Percentiles rank a stretch among this genome's conserved stretches.
phyloP scores from a whole-genome alignment of 306 rosid genomes.

The Ochetophila trinervis region DNA sequence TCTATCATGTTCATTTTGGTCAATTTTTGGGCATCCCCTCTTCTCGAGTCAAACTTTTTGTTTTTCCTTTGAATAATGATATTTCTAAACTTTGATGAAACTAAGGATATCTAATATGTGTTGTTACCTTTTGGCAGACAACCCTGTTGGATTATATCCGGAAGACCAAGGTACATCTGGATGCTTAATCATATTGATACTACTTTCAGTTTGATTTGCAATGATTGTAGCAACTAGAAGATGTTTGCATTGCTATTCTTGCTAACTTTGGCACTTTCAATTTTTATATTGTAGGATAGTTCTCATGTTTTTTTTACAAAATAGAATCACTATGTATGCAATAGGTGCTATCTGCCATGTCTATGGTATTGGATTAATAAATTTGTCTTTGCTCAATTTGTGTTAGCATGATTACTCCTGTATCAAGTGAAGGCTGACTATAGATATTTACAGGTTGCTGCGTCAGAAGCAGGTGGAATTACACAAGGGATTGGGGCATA shows the following conservation, averaged over 20 bases:
- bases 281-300: background rate
- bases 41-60: slow-evolving; percentile 9
- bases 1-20: slow-evolving; percentile 12
- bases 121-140: slow-evolving; percentile 61
- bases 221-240: slow-evolving; percentile 1
- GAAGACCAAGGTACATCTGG: slow-evolving; percentile 74
- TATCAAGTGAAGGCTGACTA: slow-evolving; percentile 27
- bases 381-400: slow-evolving; percentile 6
- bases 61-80: background rate
- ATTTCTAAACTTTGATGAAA: background rate
- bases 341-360: background rate
- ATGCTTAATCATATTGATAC: slow-evolving; percentile 18
- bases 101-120: slow-evolving; percentile 31
- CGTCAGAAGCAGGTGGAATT: slow-evolving; percentile 99
- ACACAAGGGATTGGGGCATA: slow-evolving; percentile 99
- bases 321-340: background rate
- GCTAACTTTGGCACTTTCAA: background rate
- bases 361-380: background rate
- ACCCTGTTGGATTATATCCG: slow-evolving; percentile 89
- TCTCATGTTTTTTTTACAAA: background rate
- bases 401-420: slow-evolving; percentile 9
- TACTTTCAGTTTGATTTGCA: slow-evolving; percentile 16
- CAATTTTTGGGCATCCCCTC: slow-evolving; percentile 10
- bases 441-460: slow-evolving; percentile 71
- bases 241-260: background rate